Evolutionary conservation across 2,329 filamentous ascomycete species (phyloP).

Genomic region (Fusarium avenaceum): DNA sequence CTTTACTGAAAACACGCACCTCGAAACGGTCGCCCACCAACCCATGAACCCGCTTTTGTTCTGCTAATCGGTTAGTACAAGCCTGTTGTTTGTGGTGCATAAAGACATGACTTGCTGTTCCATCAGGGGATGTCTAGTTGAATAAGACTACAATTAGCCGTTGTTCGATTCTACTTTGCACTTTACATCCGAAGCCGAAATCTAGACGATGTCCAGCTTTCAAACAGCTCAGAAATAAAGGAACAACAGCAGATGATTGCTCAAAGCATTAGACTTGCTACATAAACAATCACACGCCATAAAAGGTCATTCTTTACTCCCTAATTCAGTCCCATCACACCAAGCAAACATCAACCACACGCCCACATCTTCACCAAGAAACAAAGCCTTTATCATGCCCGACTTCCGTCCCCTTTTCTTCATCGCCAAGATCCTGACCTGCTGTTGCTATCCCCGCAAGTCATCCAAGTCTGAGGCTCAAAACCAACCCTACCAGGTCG

Average conservation of each 20-base stretch:
- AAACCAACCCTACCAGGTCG: neutral
- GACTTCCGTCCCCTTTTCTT: conserved; percentile 36
- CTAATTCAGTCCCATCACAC: neutral
- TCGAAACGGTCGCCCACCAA: neutral
- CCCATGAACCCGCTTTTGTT: neutral
- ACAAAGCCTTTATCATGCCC: conserved; percentile 14
- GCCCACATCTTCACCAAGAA: neutral
- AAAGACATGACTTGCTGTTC: neutral
- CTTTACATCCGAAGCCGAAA: neutral
- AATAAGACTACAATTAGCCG: neutral
- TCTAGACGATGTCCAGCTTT: neutral
- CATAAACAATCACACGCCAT: conserved; percentile 1
- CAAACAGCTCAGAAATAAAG: neutral
- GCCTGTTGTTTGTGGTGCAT: neutral
- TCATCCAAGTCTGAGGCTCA: neutral
- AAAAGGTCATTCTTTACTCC: neutral
- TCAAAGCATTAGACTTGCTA: neutral
- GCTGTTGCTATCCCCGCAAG: conserved; percentile 8
- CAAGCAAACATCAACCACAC: neutral
- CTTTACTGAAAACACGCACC: neutral
- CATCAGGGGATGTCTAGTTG: neutral
- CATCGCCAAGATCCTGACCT: conserved; percentile 16
- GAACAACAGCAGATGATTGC: too few species aligned
- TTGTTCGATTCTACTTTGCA: neutral
- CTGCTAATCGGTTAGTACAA: neutral